These are phyloP conservation scores for Claviceps sp. DNA, from an alignment of 2,329 filamentous ascomycete species.

Conservation along the genomic window DNA sequence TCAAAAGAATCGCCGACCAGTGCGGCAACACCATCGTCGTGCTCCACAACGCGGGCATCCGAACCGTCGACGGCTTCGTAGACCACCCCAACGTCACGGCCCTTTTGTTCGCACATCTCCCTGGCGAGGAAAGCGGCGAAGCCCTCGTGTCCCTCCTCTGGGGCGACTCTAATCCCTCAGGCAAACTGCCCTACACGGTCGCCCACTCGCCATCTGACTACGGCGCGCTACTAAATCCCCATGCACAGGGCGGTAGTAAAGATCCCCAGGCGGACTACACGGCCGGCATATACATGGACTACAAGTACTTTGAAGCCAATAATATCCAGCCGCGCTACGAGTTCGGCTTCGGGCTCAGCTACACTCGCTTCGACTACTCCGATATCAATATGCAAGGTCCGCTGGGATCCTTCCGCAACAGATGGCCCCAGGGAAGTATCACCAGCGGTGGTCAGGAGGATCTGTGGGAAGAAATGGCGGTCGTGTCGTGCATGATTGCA, in stretches of 20 bases:
- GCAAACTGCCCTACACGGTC: conserved; percentile 48
- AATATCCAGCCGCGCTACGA: conserved; percentile 37
- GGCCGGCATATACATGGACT: conserved; percentile 39
- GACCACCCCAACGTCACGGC: conserved; percentile 52
- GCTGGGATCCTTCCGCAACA: conserved; percentile 11
- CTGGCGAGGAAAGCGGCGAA: conserved; percentile 48
- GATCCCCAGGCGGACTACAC: conserved; percentile 38
- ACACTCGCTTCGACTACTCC: conserved; percentile 38
- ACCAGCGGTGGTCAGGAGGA: conserved; percentile 31
- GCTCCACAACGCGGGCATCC: conserved; percentile 45
- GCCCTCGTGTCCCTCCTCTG: conserved; percentile 44
- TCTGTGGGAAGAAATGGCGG: conserved; percentile 33
- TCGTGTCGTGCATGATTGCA: conserved; percentile 23
- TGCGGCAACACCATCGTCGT: conserved; percentile 52
- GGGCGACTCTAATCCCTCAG: conserved; percentile 41
- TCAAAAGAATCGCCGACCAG: conserved; percentile 40
- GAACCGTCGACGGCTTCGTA: conserved; percentile 44
- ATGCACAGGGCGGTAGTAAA: conserved; percentile 33
- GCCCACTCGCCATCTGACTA: conserved; percentile 45
- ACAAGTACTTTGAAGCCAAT: conserved; percentile 37
- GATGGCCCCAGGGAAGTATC: conserved; percentile 27
- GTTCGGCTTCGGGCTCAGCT: conserved; percentile 44
- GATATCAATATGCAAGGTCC: conserved; percentile 23
- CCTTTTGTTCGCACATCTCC: conserved; percentile 49
- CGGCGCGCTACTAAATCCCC: conserved; percentile 26